These are phyloP conservation scores for Penicillium bovifimosum DNA, from an alignment of 495 filamentous ascomycete genomes.

Conservation along the genomic window DNA sequence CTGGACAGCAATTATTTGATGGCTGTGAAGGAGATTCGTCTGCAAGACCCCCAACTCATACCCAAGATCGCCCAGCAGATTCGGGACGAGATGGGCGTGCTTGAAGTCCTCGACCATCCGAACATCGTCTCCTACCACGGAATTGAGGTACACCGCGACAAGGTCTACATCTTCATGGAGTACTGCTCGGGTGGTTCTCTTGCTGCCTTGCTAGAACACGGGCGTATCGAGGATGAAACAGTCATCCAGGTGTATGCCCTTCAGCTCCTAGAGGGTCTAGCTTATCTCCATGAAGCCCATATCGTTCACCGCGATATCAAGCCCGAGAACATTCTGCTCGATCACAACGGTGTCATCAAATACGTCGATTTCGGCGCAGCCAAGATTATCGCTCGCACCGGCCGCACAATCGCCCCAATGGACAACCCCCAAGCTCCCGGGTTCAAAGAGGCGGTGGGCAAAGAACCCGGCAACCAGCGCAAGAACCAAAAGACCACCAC, in stretches of 20 bases:
- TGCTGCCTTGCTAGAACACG: slow-evolving; percentile 87
- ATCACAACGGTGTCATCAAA: slow-evolving; percentile 97
- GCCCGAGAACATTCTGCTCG: slow-evolving; percentile 95
- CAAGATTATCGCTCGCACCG: slow-evolving; percentile 92
- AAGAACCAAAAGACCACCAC: slow-evolving; percentile 89
- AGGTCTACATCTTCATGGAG: slow-evolving; percentile 99
- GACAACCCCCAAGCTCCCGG: slow-evolving; percentile 44
- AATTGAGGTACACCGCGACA: slow-evolving; percentile 96
- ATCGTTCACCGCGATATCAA: slow-evolving; percentile 98
- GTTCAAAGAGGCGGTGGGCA: slow-evolving; percentile 1
- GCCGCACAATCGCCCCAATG: slow-evolving; percentile 71
- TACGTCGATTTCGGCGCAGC: slow-evolving; percentile 98
- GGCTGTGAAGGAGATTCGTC: slow-evolving; percentile 97
- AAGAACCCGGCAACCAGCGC: slow-evolving; percentile 22
- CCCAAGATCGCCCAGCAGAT: slow-evolving; percentile 90
- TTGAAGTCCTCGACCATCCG: slow-evolving; percentile 91
- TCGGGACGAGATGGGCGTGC: slow-evolving; percentile 91
- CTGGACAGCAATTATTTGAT: slow-evolving; percentile 91
- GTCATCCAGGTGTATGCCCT: slow-evolving; percentile 97
- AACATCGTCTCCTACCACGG: slow-evolving; percentile 98
- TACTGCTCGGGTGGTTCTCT: slow-evolving; percentile 94
- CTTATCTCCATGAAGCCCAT: slow-evolving; percentile 82
- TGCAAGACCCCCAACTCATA: slow-evolving; percentile 94
- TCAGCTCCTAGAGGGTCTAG: slow-evolving; percentile 91
- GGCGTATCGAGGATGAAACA: slow-evolving; percentile 94